Percentiles rank a stretch among this genome's conserved stretches.
These are phyloP conservation scores for Pleurozium schreberi DNA, from an alignment of 225 moss, liverwort and hornwort genomes.

Conservation along the genomic window DNA sequence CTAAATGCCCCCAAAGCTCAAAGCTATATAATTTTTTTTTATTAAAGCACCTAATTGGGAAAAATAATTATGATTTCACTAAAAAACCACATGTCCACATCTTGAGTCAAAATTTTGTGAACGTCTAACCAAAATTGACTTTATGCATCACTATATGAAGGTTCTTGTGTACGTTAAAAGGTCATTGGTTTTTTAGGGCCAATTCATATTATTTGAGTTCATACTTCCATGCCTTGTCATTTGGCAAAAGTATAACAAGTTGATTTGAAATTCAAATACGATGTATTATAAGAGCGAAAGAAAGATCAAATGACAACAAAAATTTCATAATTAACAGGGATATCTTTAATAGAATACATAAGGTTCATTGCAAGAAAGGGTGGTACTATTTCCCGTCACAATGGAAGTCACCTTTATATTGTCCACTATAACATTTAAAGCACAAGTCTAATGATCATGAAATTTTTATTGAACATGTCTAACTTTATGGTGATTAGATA, in stretches of 20 bases:
- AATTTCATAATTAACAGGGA: neutral
- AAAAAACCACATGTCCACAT: neutral
- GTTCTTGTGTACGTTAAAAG: fast-evolving
- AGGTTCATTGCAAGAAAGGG: too few species aligned
- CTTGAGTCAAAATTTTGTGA: too few species aligned
- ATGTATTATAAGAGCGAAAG: neutral
- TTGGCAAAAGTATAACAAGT: neutral
- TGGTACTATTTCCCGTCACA: too few species aligned
- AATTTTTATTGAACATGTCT: too few species aligned
- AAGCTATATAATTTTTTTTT: too few species aligned
- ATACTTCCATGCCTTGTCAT: neutral
- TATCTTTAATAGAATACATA: neutral
- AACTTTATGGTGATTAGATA: too few species aligned
- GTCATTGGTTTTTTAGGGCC: too few species aligned
- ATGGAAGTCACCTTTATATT: too few species aligned
- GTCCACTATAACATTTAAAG: too few species aligned
- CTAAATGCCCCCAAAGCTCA: fast-evolving
- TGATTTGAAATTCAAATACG: neutral
- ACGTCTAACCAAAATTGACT: too few species aligned
- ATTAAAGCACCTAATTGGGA: fast-evolving
- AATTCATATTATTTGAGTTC: neutral
- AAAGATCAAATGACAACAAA: neutral
- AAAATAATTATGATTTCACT: neutral
- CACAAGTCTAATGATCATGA: too few species aligned
- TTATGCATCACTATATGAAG: too few species aligned